Evolutionary conservation across 179 eudicot genomes (phyloP), one percentile per base, ranked within the genome.

Genomic region (Camellia oleifera): DNA sequence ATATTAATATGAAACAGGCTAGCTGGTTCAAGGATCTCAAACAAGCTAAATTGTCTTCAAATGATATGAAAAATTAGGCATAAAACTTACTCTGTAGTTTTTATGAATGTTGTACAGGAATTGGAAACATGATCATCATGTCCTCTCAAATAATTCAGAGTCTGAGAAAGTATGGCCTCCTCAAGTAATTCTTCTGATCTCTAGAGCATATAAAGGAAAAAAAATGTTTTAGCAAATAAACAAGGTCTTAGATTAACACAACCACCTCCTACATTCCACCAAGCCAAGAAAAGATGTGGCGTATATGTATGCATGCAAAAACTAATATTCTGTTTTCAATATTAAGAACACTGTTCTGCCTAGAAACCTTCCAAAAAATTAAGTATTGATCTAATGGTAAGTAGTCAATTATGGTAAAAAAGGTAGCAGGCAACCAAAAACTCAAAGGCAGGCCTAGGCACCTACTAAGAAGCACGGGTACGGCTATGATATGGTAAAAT

Each of bases 151-250:
- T 75, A 88, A 85, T 96, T 96, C 63, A 96, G 97, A 74, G 98
- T 94, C 76, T 84, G 83, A 61, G 99, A 90, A 26, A 96, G 91
- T 81, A 93, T 81, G 44, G 93, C 99, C 84, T 96, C 99, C 85
- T 92, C 98, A 82, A 96, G 91, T 81, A 96, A 81, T 81, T 96
- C 99, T 67, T 89, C 87, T 52, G 99, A 86, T 87, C 88, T 88
- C 99, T 94, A 90, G 69, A 83, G 77, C 40, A 78, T 62, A 75
- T 77, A 79, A 76, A 17, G 82, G 42, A 13, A 72, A 9, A 75
- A 58, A 82, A 20, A 12, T 50, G 50, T 70, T 45, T 66, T 4
- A 81, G 69, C n/a, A 52, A 40, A 4, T 13, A 1, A 4, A 72
- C 7, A 72, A 69, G 67, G 8, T 63, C 65, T 42, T 15, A 44